Evolutionary conservation across 2,329 filamentous ascomycete species (phyloP).

Genomic region (Hymenoscyphus fraxineus): DNA sequence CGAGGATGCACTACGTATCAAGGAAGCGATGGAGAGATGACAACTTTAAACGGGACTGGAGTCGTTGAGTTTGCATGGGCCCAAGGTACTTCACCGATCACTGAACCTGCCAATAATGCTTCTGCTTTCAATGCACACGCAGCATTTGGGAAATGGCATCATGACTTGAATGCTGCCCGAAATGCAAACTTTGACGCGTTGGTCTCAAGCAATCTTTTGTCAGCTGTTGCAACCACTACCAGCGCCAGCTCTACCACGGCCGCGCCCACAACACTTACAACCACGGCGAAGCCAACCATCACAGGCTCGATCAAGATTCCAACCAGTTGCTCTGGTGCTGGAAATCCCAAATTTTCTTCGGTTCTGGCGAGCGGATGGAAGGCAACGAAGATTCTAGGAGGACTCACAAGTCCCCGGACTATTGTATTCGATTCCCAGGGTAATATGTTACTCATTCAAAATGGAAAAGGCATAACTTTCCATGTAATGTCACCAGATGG

Average conservation of each 20-base stretch:
- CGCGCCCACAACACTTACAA: constrained; percentile 1
- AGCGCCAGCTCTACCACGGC: constrained; percentile 1
- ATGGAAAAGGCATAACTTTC: constrained; percentile 14
- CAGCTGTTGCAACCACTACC: constrained; percentile 5
- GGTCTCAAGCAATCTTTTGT: constrained; percentile 17
- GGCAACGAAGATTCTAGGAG: constrained; percentile 16
- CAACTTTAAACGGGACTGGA: constrained; percentile 20
- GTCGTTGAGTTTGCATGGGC: constrained; percentile 20
- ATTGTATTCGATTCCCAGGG: constrained; percentile 16
- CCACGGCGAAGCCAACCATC: constrained; percentile 6
- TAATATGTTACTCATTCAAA: constrained; percentile 18
- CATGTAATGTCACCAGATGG: constrained; percentile 14
- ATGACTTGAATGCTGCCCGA: constrained; percentile 24
- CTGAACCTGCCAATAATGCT: constrained; percentile 20
- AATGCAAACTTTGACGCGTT: constrained; percentile 20
- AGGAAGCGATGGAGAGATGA: constrained; percentile 16
- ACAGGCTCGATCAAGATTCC: constrained; percentile 11
- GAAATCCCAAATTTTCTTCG: constrained; percentile 13
- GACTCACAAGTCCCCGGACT: constrained; percentile 18
- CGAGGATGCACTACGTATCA: constrained; percentile 21
- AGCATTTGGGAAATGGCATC: constrained; percentile 19
- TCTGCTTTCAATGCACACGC: constrained; percentile 20
- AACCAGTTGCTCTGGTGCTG: constrained; percentile 17
- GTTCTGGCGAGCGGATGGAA: constrained; percentile 17
- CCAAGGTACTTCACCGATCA: constrained; percentile 17